phyloP scores from a whole-genome alignment of 176 grass and related monocot species.

The Ensete ventricosum region DNA sequence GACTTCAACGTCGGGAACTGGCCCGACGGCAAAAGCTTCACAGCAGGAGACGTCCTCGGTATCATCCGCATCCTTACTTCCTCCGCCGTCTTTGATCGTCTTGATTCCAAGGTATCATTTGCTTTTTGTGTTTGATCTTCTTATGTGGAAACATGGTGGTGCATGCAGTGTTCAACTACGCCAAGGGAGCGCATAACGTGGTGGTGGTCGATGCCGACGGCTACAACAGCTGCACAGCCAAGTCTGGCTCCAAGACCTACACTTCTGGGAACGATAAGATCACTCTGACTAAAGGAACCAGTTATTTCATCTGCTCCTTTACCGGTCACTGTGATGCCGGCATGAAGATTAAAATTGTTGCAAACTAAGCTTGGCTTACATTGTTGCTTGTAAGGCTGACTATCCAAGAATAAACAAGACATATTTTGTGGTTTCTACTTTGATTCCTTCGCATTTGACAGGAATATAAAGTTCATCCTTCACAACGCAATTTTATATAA shows the following conservation, averaged over 20 bases:
- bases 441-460: no score
- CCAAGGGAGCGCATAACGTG: conserved; percentile 50
- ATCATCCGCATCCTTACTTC: neutral
- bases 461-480: no score
- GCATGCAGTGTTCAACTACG: conserved; percentile 59
- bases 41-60: conserved; percentile 55
- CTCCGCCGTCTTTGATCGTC: neutral
- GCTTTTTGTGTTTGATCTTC: neutral
- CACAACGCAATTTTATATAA: no score
- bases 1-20: conserved; percentile 34
- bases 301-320: conserved; percentile 73
- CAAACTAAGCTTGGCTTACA: neutral
- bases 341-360: conserved; percentile 69
- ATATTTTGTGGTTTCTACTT: no score
- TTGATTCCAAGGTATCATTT: neutral
- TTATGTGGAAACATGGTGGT: neutral
- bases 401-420: no score
- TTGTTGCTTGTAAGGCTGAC: no score
- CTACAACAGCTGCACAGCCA: conserved; percentile 39
- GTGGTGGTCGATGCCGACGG: conserved; percentile 35
- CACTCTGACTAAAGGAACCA: conserved; percentile 32
- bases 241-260: conserved; percentile 13
- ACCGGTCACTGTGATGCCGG: conserved; percentile 39
- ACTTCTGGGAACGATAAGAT: conserved; percentile 46
- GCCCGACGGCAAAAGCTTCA: conserved; percentile 47